phyloP scores from a whole-genome alignment of 768 basidiomycete species.

The Boletus sp. region DNA sequence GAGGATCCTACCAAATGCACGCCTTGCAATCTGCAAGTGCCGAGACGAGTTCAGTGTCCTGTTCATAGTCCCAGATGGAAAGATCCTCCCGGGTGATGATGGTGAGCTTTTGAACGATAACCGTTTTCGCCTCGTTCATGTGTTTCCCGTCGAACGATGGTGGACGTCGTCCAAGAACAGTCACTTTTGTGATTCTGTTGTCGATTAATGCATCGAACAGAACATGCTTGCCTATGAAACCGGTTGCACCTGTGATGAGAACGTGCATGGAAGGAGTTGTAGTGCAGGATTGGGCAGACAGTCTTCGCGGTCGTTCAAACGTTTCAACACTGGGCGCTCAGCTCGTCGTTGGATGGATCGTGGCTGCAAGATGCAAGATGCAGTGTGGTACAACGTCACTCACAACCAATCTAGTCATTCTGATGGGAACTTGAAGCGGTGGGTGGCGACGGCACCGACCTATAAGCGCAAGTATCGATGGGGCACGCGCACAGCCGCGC shows the following conservation, averaged over 20 bases:
- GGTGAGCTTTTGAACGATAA: conserved; percentile 21
- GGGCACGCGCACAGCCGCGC: not conserved
- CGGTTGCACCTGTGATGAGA: conserved; percentile 27
- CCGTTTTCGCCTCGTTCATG: conserved; percentile 11
- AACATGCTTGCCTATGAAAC: conserved; percentile 23
- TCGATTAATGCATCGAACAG: conserved; percentile 18
- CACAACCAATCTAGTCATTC: not conserved
- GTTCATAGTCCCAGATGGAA: conserved; percentile 27
- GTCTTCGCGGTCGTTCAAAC: not conserved
- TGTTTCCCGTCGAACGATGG: conserved; percentile 22
- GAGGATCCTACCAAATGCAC: conserved; percentile 22
- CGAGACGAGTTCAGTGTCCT: conserved; percentile 23
- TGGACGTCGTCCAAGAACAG: conserved; percentile 22
- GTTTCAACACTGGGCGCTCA: not conserved
- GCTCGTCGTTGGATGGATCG: no score
- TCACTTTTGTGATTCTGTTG: conserved; percentile 25
- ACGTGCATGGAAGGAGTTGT: conserved; percentile 22
- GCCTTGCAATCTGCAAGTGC: conserved; percentile 22
- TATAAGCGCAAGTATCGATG: not conserved
- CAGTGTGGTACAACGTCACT: not conserved
- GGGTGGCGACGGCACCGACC: not conserved
- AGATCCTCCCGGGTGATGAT: conserved; percentile 26
- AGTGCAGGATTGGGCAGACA: not conserved
- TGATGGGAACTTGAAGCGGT: not conserved
- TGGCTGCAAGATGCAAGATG: not conserved